Base-by-base conservation (phyloP, 192 early-diverging fungal genomes). In the Podila epicladia region DNA sequence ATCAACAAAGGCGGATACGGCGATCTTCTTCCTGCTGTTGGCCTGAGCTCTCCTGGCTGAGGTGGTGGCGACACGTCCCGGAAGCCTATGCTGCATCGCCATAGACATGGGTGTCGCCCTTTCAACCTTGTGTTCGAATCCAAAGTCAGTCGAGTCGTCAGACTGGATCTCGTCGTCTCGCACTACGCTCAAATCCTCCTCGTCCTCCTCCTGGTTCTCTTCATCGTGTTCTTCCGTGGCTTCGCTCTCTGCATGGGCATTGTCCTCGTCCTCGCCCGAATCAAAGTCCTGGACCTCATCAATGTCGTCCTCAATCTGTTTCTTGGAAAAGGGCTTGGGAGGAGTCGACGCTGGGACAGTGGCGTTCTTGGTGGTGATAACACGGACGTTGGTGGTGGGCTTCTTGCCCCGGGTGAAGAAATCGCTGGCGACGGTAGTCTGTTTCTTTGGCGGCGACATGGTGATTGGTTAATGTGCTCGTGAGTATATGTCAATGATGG, bases 391-490 rank as follows among this genome's bases (percentile, higher is more conserved):
- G 9, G 62, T 78, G 3, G 75, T 63, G 15, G 69, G 67, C 33
- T 76, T 76, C 63, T 61, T 70, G 26, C 74, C 74, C n/a, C 74
- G 67, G 32, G 68, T 67, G 67, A 76, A 76, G 55, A 67, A 78
- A 32, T 71, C 69, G 48, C 48, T 48, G 2, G 62, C 49, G 19
- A 58, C 22, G 4, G 75, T 38, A 5, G 62, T 13, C 13, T 45
- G 41, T 69, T 49, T 71, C 38, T 78, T 71, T 19, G 75, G 62
- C 32, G 75, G 62, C 32, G 61, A 26, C 66, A 69, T 69, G 13
- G 59, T 51, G 48, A 12, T 32, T 66, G 35, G 15, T 37, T 28
- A 17, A 55, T 45, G 24, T 20, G 49, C n/a, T 22, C 22, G 1
- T 53, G 49, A 3, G 12, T n/a, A 12, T 12, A 19, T 57, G n/a